Conservation (phyloP, 768 basidiomycete genomes). For the Guyanaporus albipodus region DNA sequence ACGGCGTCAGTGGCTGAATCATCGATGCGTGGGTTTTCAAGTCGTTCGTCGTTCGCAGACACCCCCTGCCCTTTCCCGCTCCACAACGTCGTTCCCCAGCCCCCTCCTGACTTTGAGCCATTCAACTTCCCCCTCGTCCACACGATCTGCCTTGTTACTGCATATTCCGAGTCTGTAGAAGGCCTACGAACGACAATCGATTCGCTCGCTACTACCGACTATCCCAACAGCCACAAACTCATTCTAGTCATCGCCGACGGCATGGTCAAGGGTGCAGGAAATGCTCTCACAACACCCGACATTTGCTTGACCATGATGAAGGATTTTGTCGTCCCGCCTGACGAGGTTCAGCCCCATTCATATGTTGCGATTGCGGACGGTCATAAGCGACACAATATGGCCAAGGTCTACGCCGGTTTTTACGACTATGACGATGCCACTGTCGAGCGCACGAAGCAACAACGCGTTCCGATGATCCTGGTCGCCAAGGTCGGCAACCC, state of each 20-base stretch:
- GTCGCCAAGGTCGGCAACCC: constrained; percentile 97
- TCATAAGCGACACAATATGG: constrained; percentile 99
- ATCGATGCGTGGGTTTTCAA: constrained; percentile 24
- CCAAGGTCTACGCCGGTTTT: constrained; percentile 96
- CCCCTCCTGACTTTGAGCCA: constrained; percentile 85
- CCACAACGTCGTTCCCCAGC: constrained; percentile 86
- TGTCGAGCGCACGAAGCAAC: constrained; percentile 88
- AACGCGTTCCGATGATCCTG: constrained; percentile 92
- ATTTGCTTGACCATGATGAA: constrained; percentile 97
- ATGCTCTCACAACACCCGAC: constrained; percentile 85
- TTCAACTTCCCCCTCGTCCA: constrained; percentile 95
- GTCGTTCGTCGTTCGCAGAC: constrained; percentile 55
- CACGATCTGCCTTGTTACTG: constrained; percentile 94
- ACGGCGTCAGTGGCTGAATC: constrained; percentile 68
- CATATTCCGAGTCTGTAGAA: constrained; percentile 95
- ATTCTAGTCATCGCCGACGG: constrained; percentile 96
- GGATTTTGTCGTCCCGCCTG: constrained; percentile 73
- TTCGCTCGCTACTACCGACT: constrained; percentile 96
- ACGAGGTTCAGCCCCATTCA: constrained; percentile 89
- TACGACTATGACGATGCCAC: constrained; percentile 93
- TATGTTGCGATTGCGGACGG: constrained; percentile 99
- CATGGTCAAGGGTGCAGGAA: constrained; percentile 96
- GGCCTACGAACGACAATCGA: constrained; percentile 97
- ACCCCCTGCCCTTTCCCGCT: constrained; percentile 92
- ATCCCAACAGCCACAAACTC: constrained; percentile 95